phyloP scores from a whole-genome alignment of 164 flowering plant genomes.

The Pachysandra terminalis region DNA sequence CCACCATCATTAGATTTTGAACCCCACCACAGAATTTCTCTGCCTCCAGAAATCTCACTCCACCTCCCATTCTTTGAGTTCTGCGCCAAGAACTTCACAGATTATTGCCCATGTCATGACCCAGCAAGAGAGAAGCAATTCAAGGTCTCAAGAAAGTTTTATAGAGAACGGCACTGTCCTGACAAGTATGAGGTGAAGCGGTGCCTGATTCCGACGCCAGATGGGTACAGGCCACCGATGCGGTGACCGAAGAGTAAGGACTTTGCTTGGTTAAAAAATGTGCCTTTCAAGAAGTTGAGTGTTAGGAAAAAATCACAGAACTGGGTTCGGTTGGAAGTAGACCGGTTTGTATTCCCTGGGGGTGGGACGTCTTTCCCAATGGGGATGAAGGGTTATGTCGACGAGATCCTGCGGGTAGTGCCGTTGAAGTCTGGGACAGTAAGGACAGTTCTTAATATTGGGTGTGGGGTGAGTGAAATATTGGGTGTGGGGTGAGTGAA shows the following conservation, averaged over 20 bases:
- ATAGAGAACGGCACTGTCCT: conserved; percentile 59
- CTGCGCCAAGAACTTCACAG: no score
- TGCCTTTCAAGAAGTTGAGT: conserved; percentile 40
- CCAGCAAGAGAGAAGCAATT: no score
- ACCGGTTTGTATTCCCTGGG: conserved; percentile 48
- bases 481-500: no score
- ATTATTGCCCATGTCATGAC: no score
- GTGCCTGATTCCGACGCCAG: conserved; percentile 47
- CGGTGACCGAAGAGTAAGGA: conserved; percentile 53
- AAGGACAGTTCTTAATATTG: no score
- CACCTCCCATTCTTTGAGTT: conserved; percentile 10
- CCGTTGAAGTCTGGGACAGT: no score
- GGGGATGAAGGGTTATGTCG: conserved; percentile 48
- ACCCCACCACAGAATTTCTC: conserved; percentile 27
- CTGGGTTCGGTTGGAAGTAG: no score
- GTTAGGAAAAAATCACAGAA: no score
- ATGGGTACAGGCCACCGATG: conserved; percentile 39
- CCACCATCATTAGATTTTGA: conserved; percentile 29
- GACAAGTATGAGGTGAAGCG: conserved; percentile 12
- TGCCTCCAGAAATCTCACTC: conserved; percentile 7
- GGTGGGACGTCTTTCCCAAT: conserved; percentile 54
- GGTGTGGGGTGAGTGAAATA: no score
- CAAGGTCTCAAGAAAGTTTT: conserved; percentile 6
- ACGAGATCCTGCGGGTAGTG: conserved; percentile 20
- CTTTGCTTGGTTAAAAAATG: no score